Evolutionary conservation across 2,329 filamentous ascomycete genomes (phyloP).

Genomic region (Pyricularia pennisetigena): DNA sequence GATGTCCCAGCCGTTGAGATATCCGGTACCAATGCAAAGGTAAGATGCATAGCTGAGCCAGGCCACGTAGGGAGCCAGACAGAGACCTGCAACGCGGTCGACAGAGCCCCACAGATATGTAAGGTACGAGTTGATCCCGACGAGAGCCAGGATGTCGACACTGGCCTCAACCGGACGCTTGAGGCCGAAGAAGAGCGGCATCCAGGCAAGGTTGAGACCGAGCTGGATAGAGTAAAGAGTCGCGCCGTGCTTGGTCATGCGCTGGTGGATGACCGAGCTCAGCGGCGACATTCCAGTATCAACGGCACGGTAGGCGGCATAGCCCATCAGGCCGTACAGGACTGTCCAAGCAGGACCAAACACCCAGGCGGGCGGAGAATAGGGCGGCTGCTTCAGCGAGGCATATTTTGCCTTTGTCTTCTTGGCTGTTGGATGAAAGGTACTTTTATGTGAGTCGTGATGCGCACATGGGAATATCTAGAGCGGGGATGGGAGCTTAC

Average conservation of each 20-base stretch:
- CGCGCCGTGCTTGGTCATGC: slow-evolving; percentile 55
- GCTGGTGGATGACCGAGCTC: slow-evolving; percentile 40
- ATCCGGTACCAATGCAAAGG: slow-evolving; percentile 58
- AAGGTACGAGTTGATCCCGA: slow-evolving; percentile 64
- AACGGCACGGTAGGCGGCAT: slow-evolving; percentile 73
- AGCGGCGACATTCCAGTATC: slow-evolving; percentile 49
- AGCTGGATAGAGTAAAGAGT: slow-evolving; percentile 82
- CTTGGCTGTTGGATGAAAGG: slow-evolving; percentile 30
- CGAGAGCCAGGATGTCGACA: slow-evolving; percentile 62
- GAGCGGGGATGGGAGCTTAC: slow-evolving; percentile 31
- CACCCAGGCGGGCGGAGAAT: slow-evolving; percentile 48
- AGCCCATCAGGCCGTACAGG: slow-evolving; percentile 76
- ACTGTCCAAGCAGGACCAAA: slow-evolving; percentile 58
- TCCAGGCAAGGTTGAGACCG: slow-evolving; percentile 78
- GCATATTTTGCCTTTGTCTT: slow-evolving; percentile 53
- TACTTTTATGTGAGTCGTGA: slow-evolving; percentile 1
- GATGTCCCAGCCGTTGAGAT: slow-evolving; percentile 61
- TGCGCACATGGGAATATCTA: slow-evolving; percentile 1
- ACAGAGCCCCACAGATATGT: slow-evolving; percentile 67
- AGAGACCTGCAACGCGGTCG: slow-evolving; percentile 63
- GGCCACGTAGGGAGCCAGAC: slow-evolving; percentile 69
- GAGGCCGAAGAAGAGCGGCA: slow-evolving; percentile 82
- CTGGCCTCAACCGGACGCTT: slow-evolving; percentile 66
- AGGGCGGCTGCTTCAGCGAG: slow-evolving; percentile 57
- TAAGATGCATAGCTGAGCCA: slow-evolving; percentile 89